Evolutionary conservation across 768 basidiomycete species (phyloP).

Genomic region (Macrocybe gigantea): DNA sequence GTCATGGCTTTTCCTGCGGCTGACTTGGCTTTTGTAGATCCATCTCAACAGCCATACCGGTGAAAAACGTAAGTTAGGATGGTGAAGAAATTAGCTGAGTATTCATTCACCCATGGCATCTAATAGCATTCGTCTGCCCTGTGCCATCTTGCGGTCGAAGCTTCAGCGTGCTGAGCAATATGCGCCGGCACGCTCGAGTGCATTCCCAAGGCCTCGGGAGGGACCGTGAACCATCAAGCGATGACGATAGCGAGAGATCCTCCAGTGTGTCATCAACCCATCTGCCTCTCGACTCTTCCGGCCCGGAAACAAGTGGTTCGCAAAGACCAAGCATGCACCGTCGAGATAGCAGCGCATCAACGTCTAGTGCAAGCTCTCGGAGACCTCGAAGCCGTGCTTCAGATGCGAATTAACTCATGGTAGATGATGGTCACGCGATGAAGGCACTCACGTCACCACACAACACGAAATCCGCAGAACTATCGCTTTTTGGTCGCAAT

Average conservation of each 20-base stretch:
- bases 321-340: slow-evolving; percentile 21
- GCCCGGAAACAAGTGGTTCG: neutral
- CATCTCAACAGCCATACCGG: slow-evolving; percentile 83
- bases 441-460: slow-evolving; percentile 24
- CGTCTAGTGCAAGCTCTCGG: slow-evolving; percentile 34
- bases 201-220: slow-evolving; percentile 34
- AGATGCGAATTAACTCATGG: slow-evolving; percentile 21
- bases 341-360: slow-evolving; percentile 33
- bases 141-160: slow-evolving; percentile 71
- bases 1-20: slow-evolving; percentile 7
- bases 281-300: slow-evolving; percentile 15
- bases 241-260: slow-evolving; percentile 35
- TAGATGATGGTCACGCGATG: slow-evolving; percentile 20
- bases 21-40: slow-evolving; percentile 39
- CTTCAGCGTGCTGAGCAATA: slow-evolving; percentile 85
- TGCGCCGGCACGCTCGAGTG: slow-evolving; percentile 79
- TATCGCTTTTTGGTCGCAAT: too few species aligned
- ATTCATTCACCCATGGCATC: slow-evolving; percentile 7
- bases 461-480: neutral
- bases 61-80: slow-evolving; percentile 62
- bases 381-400: slow-evolving; percentile 34
- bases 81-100: neutral
- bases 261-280: neutral
- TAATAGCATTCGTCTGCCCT: slow-evolving; percentile 68
- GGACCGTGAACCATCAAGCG: slow-evolving; percentile 35